These are phyloP conservation scores for Opeltia flavorubescens DNA, from an alignment of 495 filamentous ascomycete genomes.

Conservation along the genomic window DNA sequence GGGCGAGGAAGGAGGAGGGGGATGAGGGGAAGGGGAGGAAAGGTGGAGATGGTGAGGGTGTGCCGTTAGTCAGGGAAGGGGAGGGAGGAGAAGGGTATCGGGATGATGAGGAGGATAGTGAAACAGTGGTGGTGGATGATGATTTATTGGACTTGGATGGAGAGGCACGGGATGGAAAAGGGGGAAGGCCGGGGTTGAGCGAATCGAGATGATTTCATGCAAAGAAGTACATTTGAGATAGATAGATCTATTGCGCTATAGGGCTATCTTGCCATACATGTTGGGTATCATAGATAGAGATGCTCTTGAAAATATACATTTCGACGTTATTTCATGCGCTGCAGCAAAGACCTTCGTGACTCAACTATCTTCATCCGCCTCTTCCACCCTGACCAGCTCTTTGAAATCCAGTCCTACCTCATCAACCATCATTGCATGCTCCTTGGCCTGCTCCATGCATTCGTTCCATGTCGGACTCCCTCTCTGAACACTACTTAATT, in stretches of 20 bases:
- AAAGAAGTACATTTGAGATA: neutral
- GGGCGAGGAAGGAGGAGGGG: constrained; percentile 51
- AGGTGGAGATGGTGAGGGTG: neutral
- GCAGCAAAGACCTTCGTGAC: neutral
- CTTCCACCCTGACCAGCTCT: constrained; percentile 40
- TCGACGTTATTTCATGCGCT: neutral
- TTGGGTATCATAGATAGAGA: no score
- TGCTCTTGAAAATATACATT: no score
- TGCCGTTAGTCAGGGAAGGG: constrained; percentile 1
- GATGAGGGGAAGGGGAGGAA: neutral
- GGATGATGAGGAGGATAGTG: constrained; percentile 6
- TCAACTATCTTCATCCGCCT: constrained; percentile 8
- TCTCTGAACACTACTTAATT: constrained; percentile 66
- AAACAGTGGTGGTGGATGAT: neutral
- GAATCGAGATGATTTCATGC: neutral
- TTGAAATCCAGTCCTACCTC: constrained; percentile 88
- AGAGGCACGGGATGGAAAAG: neutral
- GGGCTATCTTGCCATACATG: no score
- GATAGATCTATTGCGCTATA: neutral
- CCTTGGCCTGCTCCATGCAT: constrained; percentile 68
- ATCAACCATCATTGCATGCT: constrained; percentile 63
- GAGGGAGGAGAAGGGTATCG: constrained; percentile 12
- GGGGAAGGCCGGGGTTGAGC: neutral
- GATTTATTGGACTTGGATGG: constrained; percentile 1
- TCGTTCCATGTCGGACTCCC: constrained; percentile 58